Conservation (phyloP, 2,329 filamentous ascomycete species). For the Zalaria sp. region DNA sequence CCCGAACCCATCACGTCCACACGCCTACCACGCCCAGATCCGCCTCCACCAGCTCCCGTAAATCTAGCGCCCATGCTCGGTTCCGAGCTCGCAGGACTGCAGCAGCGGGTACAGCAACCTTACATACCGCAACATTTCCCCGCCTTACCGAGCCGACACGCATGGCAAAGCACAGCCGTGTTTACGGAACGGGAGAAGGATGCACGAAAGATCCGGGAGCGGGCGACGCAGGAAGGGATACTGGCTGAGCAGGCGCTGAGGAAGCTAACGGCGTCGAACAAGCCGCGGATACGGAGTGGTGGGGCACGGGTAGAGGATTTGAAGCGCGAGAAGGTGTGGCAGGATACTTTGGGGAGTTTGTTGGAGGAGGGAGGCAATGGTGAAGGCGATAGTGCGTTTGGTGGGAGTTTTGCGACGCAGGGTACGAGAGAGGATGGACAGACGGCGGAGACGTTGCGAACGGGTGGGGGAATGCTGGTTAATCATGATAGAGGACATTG, state of each 20-base stretch:
- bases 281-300: conserved; percentile 7
- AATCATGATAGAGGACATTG: conserved; percentile 48
- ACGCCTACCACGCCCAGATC: conserved; percentile 25
- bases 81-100: conserved; percentile 33
- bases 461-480: conserved; percentile 31
- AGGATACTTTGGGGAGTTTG: conserved; percentile 41
- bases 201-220: conserved; percentile 43
- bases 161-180: conserved; percentile 46
- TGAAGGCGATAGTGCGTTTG: conserved; percentile 16
- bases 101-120: conserved; percentile 26
- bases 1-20: conserved; percentile 21
- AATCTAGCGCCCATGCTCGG: conserved; percentile 36
- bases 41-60: conserved; percentile 24
- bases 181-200: conserved; percentile 45
- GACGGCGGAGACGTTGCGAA: conserved; percentile 15
- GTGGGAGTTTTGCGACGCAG: conserved; percentile 10
- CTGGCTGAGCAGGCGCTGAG: conserved; percentile 51
- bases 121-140: conserved; percentile 50
- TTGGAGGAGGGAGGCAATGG: conserved; percentile 17
- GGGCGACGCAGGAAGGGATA: conserved; percentile 50
- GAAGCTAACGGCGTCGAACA: conserved; percentile 35
- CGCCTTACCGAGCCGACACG: conserved; percentile 47
- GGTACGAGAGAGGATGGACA: conserved; percentile 11
- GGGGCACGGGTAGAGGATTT: conserved; percentile 5
- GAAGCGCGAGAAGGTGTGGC: conserved; percentile 36